These are phyloP conservation scores for Vicia sativa DNA, from an alignment of 306 rosid species.

Conservation along the genomic window DNA sequence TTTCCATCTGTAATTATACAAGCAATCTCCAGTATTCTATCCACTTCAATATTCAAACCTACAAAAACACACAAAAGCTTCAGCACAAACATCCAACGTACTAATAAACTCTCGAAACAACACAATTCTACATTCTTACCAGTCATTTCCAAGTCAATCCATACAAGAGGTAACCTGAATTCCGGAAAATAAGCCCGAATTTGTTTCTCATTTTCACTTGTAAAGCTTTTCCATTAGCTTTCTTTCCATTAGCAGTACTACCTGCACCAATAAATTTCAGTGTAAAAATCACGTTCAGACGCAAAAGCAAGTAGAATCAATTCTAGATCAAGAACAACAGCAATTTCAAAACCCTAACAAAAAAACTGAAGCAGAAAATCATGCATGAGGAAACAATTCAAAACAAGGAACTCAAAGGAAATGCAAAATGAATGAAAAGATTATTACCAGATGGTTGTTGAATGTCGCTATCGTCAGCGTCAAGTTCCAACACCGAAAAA, in stretches of 20 bases:
- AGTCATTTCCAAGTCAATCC: constrained; percentile 99
- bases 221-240: constrained; percentile 40
- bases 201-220: constrained; percentile 39
- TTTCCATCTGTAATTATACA: constrained; percentile 86
- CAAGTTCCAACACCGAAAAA: constrained; percentile 70
- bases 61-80: constrained; percentile 34
- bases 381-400: not conserved
- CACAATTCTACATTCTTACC: constrained; percentile 53
- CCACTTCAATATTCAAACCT: constrained; percentile 88
- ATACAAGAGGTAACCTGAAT: constrained; percentile 82
- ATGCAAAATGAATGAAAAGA: not conserved
- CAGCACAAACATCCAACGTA: not conserved
- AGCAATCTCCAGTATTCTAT: constrained; percentile 92
- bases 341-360: constrained; percentile 42
- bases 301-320: too few species aligned
- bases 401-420: not conserved
- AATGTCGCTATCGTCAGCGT: constrained; percentile 55
- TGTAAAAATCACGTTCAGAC: too few species aligned
- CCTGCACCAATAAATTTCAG: too few species aligned
- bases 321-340: constrained; percentile 29
- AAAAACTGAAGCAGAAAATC: constrained; percentile 2
- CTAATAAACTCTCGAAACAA: not conserved
- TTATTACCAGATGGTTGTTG: constrained; percentile 27
- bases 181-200: constrained; percentile 40
- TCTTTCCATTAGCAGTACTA: constrained; percentile 48